Evolutionary conservation across 2,329 filamentous ascomycete genomes (phyloP).

Genomic region (Calonectria leucothoes): DNA sequence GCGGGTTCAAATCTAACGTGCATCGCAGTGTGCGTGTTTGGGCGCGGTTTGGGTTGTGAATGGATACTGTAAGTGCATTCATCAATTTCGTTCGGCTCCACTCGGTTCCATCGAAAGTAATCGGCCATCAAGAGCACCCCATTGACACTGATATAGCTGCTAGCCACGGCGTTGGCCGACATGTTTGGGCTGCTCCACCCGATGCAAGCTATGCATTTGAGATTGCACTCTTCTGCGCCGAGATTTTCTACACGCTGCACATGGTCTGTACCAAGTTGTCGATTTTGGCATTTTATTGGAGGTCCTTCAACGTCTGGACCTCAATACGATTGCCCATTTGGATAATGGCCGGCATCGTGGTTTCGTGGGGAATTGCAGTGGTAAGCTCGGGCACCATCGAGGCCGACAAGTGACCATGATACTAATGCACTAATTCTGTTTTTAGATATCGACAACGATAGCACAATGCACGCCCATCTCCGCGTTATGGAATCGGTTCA

Average conservation of each 20-base stretch:
- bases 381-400: slow-evolving; percentile 9
- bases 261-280: slow-evolving; percentile 37
- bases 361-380: slow-evolving; percentile 35
- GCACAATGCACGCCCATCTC: slow-evolving; percentile 2
- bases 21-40: neutral
- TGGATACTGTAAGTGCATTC: neutral
- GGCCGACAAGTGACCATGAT: neutral
- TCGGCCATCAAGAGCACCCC: neutral
- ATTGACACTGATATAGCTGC: slow-evolving; percentile 23
- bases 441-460: neutral
- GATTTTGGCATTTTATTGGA: slow-evolving; percentile 42
- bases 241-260: slow-evolving; percentile 33
- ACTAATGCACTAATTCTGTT: neutral
- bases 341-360: slow-evolving; percentile 22
- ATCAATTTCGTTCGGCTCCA: neutral
- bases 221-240: slow-evolving; percentile 36
- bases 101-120: neutral
- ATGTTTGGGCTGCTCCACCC: slow-evolving; percentile 36
- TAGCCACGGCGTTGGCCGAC: slow-evolving; percentile 34
- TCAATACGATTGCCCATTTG: slow-evolving; percentile 36
- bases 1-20: neutral
- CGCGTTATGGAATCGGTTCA: neutral
- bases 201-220: slow-evolving; percentile 34
- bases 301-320: slow-evolving; percentile 32
- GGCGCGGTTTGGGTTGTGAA: neutral